Base-by-base conservation (phyloP, 129 eudicot genomes). In the Solidago caesia region DNA sequence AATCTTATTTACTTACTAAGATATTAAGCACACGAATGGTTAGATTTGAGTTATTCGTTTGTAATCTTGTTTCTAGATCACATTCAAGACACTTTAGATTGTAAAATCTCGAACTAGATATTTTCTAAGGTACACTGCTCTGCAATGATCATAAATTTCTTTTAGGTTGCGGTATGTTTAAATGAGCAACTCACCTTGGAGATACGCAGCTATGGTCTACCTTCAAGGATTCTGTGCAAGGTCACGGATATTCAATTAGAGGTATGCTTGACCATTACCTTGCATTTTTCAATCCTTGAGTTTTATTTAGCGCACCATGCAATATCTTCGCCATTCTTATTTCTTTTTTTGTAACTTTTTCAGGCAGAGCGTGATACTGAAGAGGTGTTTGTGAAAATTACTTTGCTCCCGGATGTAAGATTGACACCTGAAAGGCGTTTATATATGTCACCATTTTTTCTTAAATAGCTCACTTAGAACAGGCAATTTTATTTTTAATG, bases 141-240 rank as follows among this genome's bases (percentile, higher is more conserved):
- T 21, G 21, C 21, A 21, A 21, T 21, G 21, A 21, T 21, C 21
- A 21, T 21, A 21, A 21, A 21, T 21, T 21, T 0, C 21, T 21
- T 8, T 6, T 74, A 80, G 84, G 49, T 81, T 69, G 67, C 27
- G 64, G 80, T 59, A 44, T 81, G 44, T 76, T 61, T 53, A 57
- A 75, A 44, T 8, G 80, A 70, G 3, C 77, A 45, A 26, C 60
- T 15, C 53, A n/a, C 33, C 12, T 6, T 52, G 8, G 55, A 43
- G 27, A 70, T 81, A 64, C 84, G 72, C 4, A 11, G 25, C 13
- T 81, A 81, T 45, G 29, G 59, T 21, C 42, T 81, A 75, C 73
- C 84, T 60, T 63, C 73, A 44, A 81, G 44, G 44, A 75, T 75
- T 69, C 80, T 69, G 26, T 81, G 80, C 84, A 81, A 75, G 77